Conservation (phyloP, 1,139 yeast genomes). For the Nakaseomyces bracarensis region DNA sequence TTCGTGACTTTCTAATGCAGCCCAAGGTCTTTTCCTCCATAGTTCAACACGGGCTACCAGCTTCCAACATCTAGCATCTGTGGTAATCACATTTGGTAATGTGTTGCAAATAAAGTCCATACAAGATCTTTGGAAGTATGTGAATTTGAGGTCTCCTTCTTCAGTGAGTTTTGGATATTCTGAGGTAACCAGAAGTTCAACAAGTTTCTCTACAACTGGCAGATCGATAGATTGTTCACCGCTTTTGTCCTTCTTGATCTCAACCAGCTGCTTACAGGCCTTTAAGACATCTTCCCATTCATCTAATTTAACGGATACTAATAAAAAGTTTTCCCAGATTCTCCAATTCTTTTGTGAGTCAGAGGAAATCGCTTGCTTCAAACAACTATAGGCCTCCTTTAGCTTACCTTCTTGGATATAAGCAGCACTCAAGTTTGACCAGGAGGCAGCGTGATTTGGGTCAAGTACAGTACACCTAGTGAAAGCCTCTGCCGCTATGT, state of each 20-base stretch:
- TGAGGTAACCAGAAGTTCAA: conserved; percentile 50
- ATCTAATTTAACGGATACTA: conserved; percentile 68
- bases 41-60: conserved; percentile 73
- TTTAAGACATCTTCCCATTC: conserved; percentile 84
- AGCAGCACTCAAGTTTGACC: conserved; percentile 93
- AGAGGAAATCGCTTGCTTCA: conserved; percentile 68
- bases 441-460: conserved; percentile 71
- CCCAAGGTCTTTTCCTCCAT: conserved; percentile 87
- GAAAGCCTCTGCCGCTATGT: conserved; percentile 85
- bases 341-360: conserved; percentile 75
- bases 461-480: conserved; percentile 85
- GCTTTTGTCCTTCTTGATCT: conserved; percentile 41
- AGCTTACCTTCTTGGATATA: conserved; percentile 55
- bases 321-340: conserved; percentile 79
- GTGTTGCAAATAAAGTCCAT: conserved; percentile 58
- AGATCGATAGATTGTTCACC: conserved; percentile 68
- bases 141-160: conserved; percentile 29
- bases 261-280: conserved; percentile 60
- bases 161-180: conserved; percentile 42
- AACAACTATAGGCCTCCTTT: conserved; percentile 74
- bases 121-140: conserved; percentile 59
- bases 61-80: conserved; percentile 74
- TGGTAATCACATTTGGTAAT: conserved; percentile 61
- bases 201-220: conserved; percentile 67
- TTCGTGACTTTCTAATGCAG: conserved; percentile 75